phyloP scores from a whole-genome alignment of 768 basidiomycete species.

The Xerocomus potaroensis region DNA sequence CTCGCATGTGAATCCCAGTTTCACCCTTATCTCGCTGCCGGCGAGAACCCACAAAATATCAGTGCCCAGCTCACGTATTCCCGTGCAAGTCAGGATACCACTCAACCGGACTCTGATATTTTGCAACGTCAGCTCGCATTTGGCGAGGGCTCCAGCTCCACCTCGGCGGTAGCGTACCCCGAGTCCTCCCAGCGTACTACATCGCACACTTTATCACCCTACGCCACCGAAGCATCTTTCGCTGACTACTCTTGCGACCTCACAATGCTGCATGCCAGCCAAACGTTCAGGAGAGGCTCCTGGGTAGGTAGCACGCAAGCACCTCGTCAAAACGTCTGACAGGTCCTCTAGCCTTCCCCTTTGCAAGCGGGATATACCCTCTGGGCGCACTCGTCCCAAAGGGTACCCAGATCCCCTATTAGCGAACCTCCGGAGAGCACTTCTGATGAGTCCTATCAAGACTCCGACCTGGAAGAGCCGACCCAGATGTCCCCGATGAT shows the following conservation, averaged over 20 bases:
- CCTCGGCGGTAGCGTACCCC: constrained; percentile 18
- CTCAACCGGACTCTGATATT: constrained; percentile 27
- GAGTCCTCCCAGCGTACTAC: constrained; percentile 32
- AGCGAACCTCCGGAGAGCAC: constrained; percentile 30
- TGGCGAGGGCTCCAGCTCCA: constrained; percentile 2
- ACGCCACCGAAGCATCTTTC: constrained; percentile 14
- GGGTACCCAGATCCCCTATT: constrained; percentile 22
- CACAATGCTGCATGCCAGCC: constrained; percentile 7
- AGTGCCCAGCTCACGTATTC: constrained; percentile 30
- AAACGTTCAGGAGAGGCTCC: constrained; percentile 19
- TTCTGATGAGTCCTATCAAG: constrained; percentile 27
- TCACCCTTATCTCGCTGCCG: constrained; percentile 13
- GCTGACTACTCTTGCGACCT: constrained; percentile 8
- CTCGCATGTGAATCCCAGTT: constrained; percentile 10
- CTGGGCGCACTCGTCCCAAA: constrained; percentile 12
- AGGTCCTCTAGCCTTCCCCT: constrained; percentile 16
- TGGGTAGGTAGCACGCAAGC: constrained; percentile 20
- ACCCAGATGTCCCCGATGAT: constrained; percentile 30
- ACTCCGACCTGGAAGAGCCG: constrained; percentile 26
- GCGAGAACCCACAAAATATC: constrained; percentile 22
- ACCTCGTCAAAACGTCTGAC: constrained; percentile 15
- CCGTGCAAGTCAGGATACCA: constrained; percentile 18
- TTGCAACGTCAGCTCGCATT: constrained; percentile 14
- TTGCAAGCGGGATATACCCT: constrained; percentile 10
- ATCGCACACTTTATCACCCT: constrained; percentile 15